Base-by-base conservation (phyloP, 192 early-diverging fungal species). In the Jimgerdemannia flammicorona region DNA sequence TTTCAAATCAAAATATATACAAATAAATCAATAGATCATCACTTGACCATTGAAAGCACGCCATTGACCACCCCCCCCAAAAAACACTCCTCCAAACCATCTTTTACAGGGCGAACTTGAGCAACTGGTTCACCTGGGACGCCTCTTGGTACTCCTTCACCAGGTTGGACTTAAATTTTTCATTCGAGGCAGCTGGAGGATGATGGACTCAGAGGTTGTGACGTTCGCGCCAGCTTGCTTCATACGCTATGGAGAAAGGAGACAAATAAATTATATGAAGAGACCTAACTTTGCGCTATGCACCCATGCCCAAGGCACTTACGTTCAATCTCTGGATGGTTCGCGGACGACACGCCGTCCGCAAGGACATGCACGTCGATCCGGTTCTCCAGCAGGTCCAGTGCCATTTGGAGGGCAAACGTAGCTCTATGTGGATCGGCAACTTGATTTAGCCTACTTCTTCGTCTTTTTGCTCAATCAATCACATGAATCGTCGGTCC, bases 391-490 rank as follows among this genome's bases (percentile, higher is more conserved):
- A 96, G 74, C 40, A 99, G 76, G 66, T 98, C 98, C 80, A 99
- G 84, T 20, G 95, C 92, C 17, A 96, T 98, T 83, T 99, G 98
- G 64, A 95, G 74, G 3, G 98, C 92, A 99, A 3, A 99, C 97
- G 77, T 99, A 96, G 14, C 94, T 87, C 88, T 94, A 43, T 6
- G 9, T 6, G 49, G 14, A 59, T 14, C 8, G 6, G 49, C 49
- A 59, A 59, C 14, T 14, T 0, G 8, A 70, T 64, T 29, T 20
- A 40, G 41, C 9, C 19, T 10, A 54, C 40, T 43, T 42, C 8
- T 4, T 44, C 19, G 19, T 41, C 18, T 68, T 2, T 68, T 59
- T 59, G 49, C 49, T 59, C 49, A 18, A 29, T 29, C 29, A 29
- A 29, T 29, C 18, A 68, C 18, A 41, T 41, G 9, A 40, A 68